Evolutionary conservation across 1,284 basidiomycete species (phyloP).

Genomic region (Irpex sp.): DNA sequence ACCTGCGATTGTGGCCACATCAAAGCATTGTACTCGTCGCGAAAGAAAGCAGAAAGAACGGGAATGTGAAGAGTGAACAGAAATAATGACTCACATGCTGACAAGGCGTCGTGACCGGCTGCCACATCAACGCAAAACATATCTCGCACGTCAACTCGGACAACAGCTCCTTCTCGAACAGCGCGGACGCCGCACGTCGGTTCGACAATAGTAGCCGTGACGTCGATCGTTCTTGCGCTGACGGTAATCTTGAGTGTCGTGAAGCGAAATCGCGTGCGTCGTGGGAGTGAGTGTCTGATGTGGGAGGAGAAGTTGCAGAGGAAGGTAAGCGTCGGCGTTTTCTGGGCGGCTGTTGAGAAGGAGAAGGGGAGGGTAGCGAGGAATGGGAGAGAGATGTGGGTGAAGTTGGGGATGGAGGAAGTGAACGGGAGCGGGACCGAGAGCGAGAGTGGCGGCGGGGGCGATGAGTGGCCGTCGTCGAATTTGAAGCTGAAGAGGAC

Average conservation of each 20-base stretch:
- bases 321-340: constrained; percentile 18
- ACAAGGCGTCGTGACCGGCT: constrained; percentile 89
- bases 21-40: too few relatives aligned
- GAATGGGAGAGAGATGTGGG: neutral
- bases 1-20: too few relatives aligned
- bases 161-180: constrained; percentile 67
- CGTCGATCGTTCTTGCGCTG: too few relatives aligned
- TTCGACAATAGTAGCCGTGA: constrained; percentile 12
- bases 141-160: constrained; percentile 85
- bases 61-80: neutral
- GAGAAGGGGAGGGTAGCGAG: too few relatives aligned
- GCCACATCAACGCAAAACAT: constrained; percentile 78
- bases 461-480: too few relatives aligned
- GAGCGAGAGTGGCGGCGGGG: too few relatives aligned
- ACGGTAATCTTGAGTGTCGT: too few relatives aligned
- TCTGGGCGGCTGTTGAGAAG: constrained; percentile 8
- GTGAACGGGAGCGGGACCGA: constrained; percentile 17
- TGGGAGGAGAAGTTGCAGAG: neutral
- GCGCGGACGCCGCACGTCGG: constrained; percentile 12
- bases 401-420: constrained; percentile 10
- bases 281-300: neutral
- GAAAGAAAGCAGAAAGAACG: too few relatives aligned
- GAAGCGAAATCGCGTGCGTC: neutral
- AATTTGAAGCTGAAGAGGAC: neutral
- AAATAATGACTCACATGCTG: constrained; percentile 66